A percentile compares a stretch with the other conserved stretches of the same genome.
These are phyloP conservation scores for Candida labiduridarum DNA, from an alignment of 1,139 yeast genomes.

Conservation along the genomic window DNA sequence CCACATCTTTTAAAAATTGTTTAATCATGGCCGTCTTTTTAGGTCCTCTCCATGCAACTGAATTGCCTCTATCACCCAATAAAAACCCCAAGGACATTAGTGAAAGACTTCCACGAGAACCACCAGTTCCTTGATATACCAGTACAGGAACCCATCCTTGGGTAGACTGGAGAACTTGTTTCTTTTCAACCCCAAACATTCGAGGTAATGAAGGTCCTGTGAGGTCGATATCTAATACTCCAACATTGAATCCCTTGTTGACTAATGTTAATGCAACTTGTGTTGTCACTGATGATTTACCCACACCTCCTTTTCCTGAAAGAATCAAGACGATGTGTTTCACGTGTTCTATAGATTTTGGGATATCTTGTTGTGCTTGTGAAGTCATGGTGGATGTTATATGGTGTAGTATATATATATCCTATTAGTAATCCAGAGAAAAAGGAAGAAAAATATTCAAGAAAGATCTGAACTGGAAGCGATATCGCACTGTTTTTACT, in stretches of 20 bases:
- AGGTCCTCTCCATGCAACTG: constrained; percentile 99
- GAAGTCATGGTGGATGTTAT: constrained; percentile 6
- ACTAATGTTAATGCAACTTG: constrained; percentile 84
- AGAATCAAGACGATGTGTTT: constrained; percentile 61
- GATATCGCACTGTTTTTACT: too few relatives aligned
- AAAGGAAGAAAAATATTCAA: too few relatives aligned
- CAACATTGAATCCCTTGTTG: constrained; percentile 73
- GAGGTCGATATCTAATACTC: constrained; percentile 90
- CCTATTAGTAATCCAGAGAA: background rate
- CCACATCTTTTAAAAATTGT: constrained; percentile 87
- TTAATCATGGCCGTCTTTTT: constrained; percentile 97
- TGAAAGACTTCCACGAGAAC: constrained; percentile 42
- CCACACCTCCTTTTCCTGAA: constrained; percentile 67
- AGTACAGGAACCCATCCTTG: constrained; percentile 92
- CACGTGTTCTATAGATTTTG: constrained; percentile 59
- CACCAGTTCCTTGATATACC: constrained; percentile 32
- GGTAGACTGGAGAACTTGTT: constrained; percentile 78
- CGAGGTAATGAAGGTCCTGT: constrained; percentile 98
- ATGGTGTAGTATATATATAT: background rate
- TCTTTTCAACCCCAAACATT: constrained; percentile 87
- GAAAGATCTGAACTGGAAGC: too few relatives aligned
- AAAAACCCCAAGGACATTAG: constrained; percentile 93
- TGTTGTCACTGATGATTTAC: constrained; percentile 93
- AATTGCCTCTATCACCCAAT: constrained; percentile 77
- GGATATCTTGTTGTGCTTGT: constrained; percentile 33